A percentile compares a stretch with the other conserved stretches of the same genome.
These are phyloP conservation scores for Quercus bicolor DNA, from an alignment of 306 rosid species.

Conservation along the genomic window DNA sequence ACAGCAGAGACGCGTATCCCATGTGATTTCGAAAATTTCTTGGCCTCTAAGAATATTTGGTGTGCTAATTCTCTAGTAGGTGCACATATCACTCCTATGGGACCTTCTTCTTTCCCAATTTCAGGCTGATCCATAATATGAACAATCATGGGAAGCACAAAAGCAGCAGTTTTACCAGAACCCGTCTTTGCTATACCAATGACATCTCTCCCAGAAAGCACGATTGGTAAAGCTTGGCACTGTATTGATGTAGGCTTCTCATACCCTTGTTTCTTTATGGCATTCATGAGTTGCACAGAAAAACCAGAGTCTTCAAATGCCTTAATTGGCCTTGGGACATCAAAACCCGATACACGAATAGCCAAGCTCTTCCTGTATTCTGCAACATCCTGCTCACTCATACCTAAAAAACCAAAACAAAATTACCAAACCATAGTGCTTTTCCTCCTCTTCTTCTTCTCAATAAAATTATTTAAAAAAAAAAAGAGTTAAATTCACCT, in stretches of 20 bases:
- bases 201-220: conserved; percentile 86
- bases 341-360: conserved; percentile 88
- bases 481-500: background rate
- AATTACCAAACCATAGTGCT: background rate
- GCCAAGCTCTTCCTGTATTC: conserved; percentile 85
- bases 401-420: conserved; percentile 41
- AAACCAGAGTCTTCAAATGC: conserved; percentile 79
- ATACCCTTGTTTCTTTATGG: conserved; percentile 84
- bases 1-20: conserved; percentile 86
- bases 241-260: conserved; percentile 92
- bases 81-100: conserved; percentile 97
- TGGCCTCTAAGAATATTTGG: conserved; percentile 82
- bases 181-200: conserved; percentile 98
- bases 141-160: conserved; percentile 96
- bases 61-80: conserved; percentile 97
- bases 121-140: conserved; percentile 99
- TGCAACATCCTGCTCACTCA: conserved; percentile 82
- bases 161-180: conserved; percentile 97
- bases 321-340: conserved; percentile 81
- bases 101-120: conserved; percentile 95
- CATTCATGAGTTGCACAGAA: conserved; percentile 77
- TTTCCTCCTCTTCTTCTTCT: background rate
- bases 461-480: background rate
- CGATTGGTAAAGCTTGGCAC: conserved; percentile 85
- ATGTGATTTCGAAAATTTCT: conserved; percentile 77